A percentile compares a stretch with the other conserved stretches of the same genome.
These are phyloP conservation scores for Calonectria pauciramosa DNA, from an alignment of 2,329 filamentous ascomycete genomes.

Conservation along the genomic window DNA sequence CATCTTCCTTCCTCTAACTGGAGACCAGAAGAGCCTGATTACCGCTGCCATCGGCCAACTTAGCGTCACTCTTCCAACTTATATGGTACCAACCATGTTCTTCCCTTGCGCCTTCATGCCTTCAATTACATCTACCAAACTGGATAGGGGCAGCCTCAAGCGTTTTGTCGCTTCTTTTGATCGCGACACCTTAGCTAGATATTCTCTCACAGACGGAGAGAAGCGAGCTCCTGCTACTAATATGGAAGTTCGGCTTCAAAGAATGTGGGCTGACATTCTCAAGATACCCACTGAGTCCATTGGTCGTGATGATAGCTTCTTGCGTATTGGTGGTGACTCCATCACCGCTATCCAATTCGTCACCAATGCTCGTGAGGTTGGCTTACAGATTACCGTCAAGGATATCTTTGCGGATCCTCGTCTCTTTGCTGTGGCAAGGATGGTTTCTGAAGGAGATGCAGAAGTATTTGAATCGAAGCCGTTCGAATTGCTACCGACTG, in stretches of 20 bases:
- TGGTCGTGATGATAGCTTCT: constrained; percentile 59
- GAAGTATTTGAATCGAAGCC: background rate
- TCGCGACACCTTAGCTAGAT: background rate
- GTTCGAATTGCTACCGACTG: background rate
- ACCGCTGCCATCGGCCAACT: background rate
- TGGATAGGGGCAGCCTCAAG: constrained; percentile 15
- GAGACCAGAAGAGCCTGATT: background rate
- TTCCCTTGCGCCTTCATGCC: constrained; percentile 18
- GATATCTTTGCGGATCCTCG: constrained; percentile 54
- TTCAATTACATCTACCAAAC: constrained; percentile 28
- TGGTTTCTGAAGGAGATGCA: constrained; percentile 33
- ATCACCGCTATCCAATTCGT: constrained; percentile 64
- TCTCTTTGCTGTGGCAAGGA: constrained; percentile 14
- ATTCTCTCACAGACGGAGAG: constrained; percentile 1
- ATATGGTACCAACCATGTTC: constrained; percentile 35
- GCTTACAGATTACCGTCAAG: constrained; percentile 57
- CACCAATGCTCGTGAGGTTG: constrained; percentile 55
- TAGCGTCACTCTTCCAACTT: constrained; percentile 18
- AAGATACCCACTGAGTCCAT: constrained; percentile 45
- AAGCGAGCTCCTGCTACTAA: constrained; percentile 14
- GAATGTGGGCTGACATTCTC: constrained; percentile 55
- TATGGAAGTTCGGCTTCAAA: constrained; percentile 44
- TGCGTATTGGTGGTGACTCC: constrained; percentile 63
- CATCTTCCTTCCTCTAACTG: background rate
- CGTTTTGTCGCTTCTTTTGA: constrained; percentile 13